Percentiles rank a stretch among this genome's conserved stretches.
These are phyloP conservation scores for Capronia americana DNA, from an alignment of 2,329 filamentous ascomycete genomes.

Conservation along the genomic window DNA sequence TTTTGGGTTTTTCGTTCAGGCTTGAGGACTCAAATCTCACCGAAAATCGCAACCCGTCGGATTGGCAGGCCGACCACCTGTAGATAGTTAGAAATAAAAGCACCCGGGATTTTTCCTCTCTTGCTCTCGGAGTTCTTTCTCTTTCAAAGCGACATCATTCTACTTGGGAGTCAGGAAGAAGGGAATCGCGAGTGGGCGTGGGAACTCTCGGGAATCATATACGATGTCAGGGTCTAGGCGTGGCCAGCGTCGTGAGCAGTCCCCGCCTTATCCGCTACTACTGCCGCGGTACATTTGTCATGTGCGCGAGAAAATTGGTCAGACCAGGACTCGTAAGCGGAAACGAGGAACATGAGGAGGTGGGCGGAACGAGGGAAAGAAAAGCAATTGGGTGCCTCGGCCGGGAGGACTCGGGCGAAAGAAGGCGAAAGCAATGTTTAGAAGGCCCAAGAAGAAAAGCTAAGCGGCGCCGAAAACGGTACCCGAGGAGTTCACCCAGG, in stretches of 20 bases:
- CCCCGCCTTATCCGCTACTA: conserved; percentile 3
- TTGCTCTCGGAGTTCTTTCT: background rate
- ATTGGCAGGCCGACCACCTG: conserved; percentile 39
- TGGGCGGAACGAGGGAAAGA: background rate
- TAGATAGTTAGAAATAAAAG: conserved; percentile 36
- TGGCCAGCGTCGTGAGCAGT: background rate
- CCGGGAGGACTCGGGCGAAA: conserved; percentile 23
- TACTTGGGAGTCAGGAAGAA: conserved; percentile 6
- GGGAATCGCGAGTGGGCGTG: conserved; percentile 10
- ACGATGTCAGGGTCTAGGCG: background rate
- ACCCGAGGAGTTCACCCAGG: background rate
- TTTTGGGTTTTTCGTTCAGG: background rate
- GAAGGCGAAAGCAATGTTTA: background rate
- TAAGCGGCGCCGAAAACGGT: background rate
- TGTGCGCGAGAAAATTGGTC: conserved; percentile 34
- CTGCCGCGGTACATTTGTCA: conserved; percentile 33
- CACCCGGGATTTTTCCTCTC: background rate
- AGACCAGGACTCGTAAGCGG: conserved; percentile 18
- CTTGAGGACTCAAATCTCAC: background rate
- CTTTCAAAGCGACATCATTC: conserved; percentile 1
- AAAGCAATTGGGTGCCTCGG: conserved; percentile 11
- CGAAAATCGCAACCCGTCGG: conserved; percentile 22
- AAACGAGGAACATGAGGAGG: background rate
- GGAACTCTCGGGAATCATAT: conserved; percentile 26
- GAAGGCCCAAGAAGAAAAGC: background rate